Evolutionary conservation across 106 monocot genomes (phyloP).

Genomic region (Allium cepa): DNA sequence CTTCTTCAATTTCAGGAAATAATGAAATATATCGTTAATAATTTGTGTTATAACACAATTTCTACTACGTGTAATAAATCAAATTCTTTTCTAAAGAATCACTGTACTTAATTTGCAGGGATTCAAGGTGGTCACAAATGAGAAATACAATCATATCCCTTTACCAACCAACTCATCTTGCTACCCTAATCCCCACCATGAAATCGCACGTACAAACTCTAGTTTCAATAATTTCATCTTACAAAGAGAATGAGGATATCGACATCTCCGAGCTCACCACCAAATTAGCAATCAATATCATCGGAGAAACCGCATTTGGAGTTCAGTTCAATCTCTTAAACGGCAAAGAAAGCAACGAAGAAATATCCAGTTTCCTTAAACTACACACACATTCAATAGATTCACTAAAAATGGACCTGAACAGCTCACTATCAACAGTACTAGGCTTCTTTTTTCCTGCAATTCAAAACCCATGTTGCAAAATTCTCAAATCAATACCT

Average conservation of each 20-base stretch:
- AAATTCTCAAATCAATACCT: constrained; percentile 36
- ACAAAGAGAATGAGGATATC: constrained; percentile 24
- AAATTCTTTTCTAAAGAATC: too few species aligned
- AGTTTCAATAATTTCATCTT: constrained; percentile 4
- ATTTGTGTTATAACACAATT: too few species aligned
- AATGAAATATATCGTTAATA: too few species aligned
- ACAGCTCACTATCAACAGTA: constrained; percentile 56
- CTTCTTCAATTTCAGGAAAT: too few species aligned
- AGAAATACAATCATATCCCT: constrained; percentile 61
- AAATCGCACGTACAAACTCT: constrained; percentile 29
- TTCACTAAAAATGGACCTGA: constrained; percentile 70
- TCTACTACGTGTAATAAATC: too few species aligned
- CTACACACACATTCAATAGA: constrained; percentile 50
- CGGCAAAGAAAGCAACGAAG: not conserved
- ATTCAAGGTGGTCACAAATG: constrained; percentile 60
- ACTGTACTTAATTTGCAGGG: constrained; percentile 13
- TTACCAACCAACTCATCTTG: constrained; percentile 63
- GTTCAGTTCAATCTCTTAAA: constrained; percentile 48
- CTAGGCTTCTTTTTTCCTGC: constrained; percentile 41
- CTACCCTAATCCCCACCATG: constrained; percentile 59
- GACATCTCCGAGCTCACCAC: constrained; percentile 59
- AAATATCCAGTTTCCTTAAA: constrained; percentile 40
- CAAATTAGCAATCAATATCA: constrained; percentile 61
- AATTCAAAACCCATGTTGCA: constrained; percentile 39
- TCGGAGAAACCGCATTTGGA: constrained; percentile 67